phyloP scores from a whole-genome alignment of 495 filamentous ascomycete species.

The Lophiostoma macrostomum region DNA sequence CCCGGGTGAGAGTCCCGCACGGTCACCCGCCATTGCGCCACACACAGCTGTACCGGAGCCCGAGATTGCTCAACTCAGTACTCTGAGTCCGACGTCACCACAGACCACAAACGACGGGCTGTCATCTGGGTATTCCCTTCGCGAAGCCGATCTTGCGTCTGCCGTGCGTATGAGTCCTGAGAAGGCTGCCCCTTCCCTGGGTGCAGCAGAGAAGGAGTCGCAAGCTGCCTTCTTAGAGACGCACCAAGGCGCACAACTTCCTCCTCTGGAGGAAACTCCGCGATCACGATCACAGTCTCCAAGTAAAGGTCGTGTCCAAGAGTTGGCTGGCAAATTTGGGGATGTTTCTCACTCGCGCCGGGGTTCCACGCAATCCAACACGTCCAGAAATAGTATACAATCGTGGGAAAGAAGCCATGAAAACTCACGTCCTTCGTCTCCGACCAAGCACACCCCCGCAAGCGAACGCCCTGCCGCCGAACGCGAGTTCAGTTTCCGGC shows the following conservation, averaged over 20 bases:
- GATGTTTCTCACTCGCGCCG: slow-evolving; percentile 37
- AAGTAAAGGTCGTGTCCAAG: slow-evolving; percentile 45
- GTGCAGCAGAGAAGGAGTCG: slow-evolving; percentile 22
- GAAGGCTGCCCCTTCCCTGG: slow-evolving; percentile 1
- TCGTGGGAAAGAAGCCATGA: slow-evolving; percentile 40
- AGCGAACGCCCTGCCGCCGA: slow-evolving; percentile 15
- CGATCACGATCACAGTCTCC: slow-evolving; percentile 42
- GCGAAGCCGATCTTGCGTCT: slow-evolving; percentile 47
- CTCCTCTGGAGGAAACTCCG: background rate
- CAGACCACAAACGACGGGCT: slow-evolving; percentile 7
- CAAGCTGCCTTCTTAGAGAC: slow-evolving; percentile 28
- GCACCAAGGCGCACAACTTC: slow-evolving; percentile 15
- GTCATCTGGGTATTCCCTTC: slow-evolving; percentile 21
- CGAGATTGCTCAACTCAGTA: slow-evolving; percentile 28
- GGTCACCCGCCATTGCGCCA: slow-evolving; percentile 52
- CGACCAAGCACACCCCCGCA: slow-evolving; percentile 6
- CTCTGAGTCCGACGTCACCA: slow-evolving; percentile 10
- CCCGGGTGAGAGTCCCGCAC: slow-evolving; percentile 61
- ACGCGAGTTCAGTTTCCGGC: slow-evolving; percentile 47
- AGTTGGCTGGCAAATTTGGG: slow-evolving; percentile 50
- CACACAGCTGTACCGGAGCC: slow-evolving; percentile 41
- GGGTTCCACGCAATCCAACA: slow-evolving; percentile 38
- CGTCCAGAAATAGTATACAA: slow-evolving; percentile 30
- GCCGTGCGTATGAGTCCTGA: slow-evolving; percentile 19
- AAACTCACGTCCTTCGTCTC: slow-evolving; percentile 29